These are phyloP conservation scores for Pilasporangium apinafurcum DNA, from an alignment of 352 stramenopile species.

Conservation along the genomic window DNA sequence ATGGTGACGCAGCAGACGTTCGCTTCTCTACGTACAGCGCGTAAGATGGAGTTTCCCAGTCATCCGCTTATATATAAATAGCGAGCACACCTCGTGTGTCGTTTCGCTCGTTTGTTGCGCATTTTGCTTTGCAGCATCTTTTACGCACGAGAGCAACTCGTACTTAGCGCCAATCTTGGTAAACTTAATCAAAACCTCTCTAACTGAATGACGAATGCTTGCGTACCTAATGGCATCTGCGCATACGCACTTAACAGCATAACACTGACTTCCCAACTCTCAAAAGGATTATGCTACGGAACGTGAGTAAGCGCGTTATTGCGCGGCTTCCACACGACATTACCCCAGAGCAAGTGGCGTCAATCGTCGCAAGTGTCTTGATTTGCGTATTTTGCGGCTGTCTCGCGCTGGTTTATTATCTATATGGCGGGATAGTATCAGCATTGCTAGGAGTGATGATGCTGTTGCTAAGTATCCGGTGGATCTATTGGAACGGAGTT, in stretches of 20 bases:
- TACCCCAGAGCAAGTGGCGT: slow-evolving; percentile 20
- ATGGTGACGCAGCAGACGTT: not conserved
- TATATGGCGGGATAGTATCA: slow-evolving; percentile 16
- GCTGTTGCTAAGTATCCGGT: slow-evolving; percentile 21
- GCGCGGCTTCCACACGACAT: slow-evolving; percentile 33
- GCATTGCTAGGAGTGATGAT: slow-evolving; percentile 10
- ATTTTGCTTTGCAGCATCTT: not conserved
- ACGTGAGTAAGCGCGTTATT: not conserved
- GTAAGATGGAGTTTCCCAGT: not conserved
- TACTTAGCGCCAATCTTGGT: not conserved
- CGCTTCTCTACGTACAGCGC: not conserved
- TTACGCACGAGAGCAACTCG: not conserved
- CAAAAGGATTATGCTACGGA: too few species aligned
- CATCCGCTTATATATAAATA: not conserved
- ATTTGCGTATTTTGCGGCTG: slow-evolving; percentile 1
- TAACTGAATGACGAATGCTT: too few species aligned
- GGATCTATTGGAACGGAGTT: slow-evolving; percentile 56
- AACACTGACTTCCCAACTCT: too few species aligned
- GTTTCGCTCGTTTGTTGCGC: too few species aligned
- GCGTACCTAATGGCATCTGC: too few species aligned
- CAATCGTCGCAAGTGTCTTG: slow-evolving; percentile 1
- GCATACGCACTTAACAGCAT: not conserved
- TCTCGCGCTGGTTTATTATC: slow-evolving; percentile 9
- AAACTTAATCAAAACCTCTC: too few species aligned
- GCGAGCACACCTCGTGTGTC: not conserved